Percentiles rank a stretch among this genome's conserved stretches.
Conservation (phyloP, 768 basidiomycete species). For the Rubroboletus pulcherrimus region DNA sequence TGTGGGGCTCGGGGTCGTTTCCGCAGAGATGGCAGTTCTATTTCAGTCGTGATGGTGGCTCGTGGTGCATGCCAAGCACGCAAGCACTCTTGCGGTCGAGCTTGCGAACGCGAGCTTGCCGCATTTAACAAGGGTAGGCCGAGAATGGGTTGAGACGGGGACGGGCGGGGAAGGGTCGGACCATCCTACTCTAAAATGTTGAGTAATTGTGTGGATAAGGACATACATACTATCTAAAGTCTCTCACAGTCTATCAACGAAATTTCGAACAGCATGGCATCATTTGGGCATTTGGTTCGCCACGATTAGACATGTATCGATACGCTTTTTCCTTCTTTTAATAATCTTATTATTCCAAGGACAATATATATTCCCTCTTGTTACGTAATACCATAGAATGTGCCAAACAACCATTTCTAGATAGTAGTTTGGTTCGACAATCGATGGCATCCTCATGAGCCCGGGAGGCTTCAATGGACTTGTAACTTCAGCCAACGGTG, state of each 20-base stretch:
- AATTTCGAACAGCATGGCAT: background rate
- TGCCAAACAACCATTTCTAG: background rate
- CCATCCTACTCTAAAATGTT: background rate
- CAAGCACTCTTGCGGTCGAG: background rate
- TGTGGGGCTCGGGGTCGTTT: conserved; percentile 66
- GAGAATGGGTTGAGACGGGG: background rate
- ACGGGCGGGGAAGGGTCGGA: background rate
- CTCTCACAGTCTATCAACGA: background rate
- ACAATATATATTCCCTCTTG: background rate
- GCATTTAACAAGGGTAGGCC: background rate
- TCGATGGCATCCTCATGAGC: background rate
- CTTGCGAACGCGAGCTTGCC: background rate
- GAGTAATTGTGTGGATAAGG: no score
- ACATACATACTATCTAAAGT: background rate
- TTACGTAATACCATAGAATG: background rate
- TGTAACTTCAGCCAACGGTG: background rate
- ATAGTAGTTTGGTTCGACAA: background rate
- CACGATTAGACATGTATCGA: conserved; percentile 8
- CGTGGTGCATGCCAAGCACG: background rate
- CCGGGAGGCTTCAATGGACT: background rate
- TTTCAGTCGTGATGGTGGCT: conserved; percentile 19
- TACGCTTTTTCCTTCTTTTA: background rate
- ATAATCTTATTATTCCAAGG: background rate
- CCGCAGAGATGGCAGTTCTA: conserved; percentile 68
- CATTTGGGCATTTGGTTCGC: background rate